Percentiles rank a stretch among this genome's conserved stretches.
Conservation (phyloP, 805 yeast species). For the Wickerhamomyces rabaulensis region DNA sequence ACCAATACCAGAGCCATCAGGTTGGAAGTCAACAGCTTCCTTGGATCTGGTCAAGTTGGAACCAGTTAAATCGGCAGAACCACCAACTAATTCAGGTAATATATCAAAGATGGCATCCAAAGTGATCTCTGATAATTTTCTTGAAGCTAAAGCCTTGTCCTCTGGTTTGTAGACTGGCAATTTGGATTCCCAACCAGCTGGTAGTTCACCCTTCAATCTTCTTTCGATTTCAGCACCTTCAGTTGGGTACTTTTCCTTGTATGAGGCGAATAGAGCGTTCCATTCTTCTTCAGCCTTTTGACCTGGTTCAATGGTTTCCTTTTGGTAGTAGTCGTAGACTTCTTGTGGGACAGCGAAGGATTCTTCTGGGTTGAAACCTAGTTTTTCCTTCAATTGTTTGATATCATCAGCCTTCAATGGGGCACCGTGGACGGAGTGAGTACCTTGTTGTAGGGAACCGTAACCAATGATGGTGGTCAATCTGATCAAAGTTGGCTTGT, state of each 20-base stretch:
- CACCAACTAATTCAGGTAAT: constrained; percentile 90
- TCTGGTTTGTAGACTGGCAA: constrained; percentile 75
- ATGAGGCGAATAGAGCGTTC: constrained; percentile 58
- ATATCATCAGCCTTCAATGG: constrained; percentile 93
- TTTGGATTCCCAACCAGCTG: constrained; percentile 70
- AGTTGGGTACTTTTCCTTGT: constrained; percentile 67
- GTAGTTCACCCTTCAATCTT: constrained; percentile 73
- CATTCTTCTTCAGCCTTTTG: constrained; percentile 68
- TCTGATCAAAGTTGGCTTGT: constrained; percentile 89
- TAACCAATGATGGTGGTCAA: constrained; percentile 89
- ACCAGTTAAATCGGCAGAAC: constrained; percentile 97
- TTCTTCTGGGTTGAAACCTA: constrained; percentile 86
- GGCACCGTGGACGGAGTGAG: constrained; percentile 93
- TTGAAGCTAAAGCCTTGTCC: constrained; percentile 85
- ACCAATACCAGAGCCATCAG: constrained; percentile 74
- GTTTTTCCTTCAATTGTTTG: constrained; percentile 73
- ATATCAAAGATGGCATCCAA: constrained; percentile 54
- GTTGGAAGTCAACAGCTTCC: constrained; percentile 88
- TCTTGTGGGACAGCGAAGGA: constrained; percentile 76
- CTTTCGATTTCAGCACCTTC: constrained; percentile 74
- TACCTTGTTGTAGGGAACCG: constrained; percentile 82
- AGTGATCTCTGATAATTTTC: constrained; percentile 87
- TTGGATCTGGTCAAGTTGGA: constrained; percentile 91
- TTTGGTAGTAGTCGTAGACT: constrained; percentile 65
- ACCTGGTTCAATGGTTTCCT: constrained; percentile 54